Evolutionary conservation across 371 early-diverging fungal genomes (phyloP).

Genomic region (Lichtheimia hyalospora): DNA sequence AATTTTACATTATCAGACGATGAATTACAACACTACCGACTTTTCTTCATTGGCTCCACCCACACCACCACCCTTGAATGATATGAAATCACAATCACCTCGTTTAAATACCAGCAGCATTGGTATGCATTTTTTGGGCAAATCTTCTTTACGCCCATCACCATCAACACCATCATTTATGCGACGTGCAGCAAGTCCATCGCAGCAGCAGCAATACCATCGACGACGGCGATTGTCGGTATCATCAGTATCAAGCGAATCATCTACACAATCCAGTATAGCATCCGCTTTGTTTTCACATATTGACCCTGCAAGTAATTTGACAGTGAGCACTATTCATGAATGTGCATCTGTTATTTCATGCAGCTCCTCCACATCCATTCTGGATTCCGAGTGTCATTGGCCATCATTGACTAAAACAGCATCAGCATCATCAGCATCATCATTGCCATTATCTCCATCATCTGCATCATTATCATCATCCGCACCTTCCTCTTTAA

Average conservation of each 20-base stretch:
- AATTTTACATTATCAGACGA: too few species aligned
- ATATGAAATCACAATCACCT: too few species aligned
- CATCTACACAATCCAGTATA: conserved; percentile 9
- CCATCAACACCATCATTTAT: not conserved
- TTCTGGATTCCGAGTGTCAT: conserved; percentile 10
- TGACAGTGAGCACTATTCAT: conserved; percentile 17
- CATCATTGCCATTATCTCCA: not conserved
- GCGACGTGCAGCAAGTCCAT: not conserved
- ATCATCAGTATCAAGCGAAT: conserved; percentile 2
- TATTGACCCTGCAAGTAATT: conserved; percentile 24
- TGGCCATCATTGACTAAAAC: conserved; percentile 12
- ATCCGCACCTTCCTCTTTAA: not conserved
- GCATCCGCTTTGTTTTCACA: conserved; percentile 27
- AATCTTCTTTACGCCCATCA: too few species aligned
- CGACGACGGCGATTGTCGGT: not conserved
- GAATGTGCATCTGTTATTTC: conserved; percentile 7
- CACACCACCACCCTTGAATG: too few species aligned
- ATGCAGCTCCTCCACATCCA: conserved; percentile 20
- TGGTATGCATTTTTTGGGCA: too few species aligned
- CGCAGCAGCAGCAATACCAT: not conserved
- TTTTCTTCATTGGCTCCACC: too few species aligned
- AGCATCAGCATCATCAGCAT: conserved; percentile 2
- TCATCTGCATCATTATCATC: not conserved
- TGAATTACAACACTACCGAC: too few species aligned
- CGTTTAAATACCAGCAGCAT: too few species aligned